These are phyloP conservation scores for Blastocystis hominis DNA, from an alignment of 352 stramenopile species.

Conservation along the genomic window DNA sequence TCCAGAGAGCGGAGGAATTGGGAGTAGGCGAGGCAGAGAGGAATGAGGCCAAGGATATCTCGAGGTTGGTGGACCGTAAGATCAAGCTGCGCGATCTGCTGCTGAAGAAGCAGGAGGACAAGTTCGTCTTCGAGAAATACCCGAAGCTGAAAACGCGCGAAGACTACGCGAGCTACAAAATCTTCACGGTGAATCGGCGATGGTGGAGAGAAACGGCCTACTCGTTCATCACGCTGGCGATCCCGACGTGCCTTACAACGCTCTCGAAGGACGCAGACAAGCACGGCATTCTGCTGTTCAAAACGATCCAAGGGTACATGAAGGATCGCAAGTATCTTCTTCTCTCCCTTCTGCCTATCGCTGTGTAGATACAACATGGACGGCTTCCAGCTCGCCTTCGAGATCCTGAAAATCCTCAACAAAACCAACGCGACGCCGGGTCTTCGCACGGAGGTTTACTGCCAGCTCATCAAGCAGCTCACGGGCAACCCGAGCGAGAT, in stretches of 20 bases:
- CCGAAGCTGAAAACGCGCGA: conserved; percentile 56
- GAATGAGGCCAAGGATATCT: conserved; percentile 40
- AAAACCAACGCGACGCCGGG: conserved; percentile 49
- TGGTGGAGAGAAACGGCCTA: conserved; percentile 46
- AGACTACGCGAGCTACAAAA: conserved; percentile 57
- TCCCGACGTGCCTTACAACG: conserved; percentile 49
- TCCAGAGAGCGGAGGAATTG: conserved; percentile 55
- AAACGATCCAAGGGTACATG: conserved; percentile 67
- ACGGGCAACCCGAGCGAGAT: conserved; percentile 63
- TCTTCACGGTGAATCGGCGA: conserved; percentile 34
- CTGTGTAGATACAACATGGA: conserved; percentile 57
- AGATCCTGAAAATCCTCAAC: conserved; percentile 60
- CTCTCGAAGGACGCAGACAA: conserved; percentile 58
- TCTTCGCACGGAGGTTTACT: conserved; percentile 65
- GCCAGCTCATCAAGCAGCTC: conserved; percentile 69
- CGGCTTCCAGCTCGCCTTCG: conserved; percentile 59
- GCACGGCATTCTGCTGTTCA: conserved; percentile 65
- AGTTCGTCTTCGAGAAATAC: conserved; percentile 49
- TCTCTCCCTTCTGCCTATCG: background rate
- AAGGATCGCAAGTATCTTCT: conserved; percentile 63
- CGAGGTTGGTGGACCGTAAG: conserved; percentile 52
- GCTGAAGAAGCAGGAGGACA: conserved; percentile 42
- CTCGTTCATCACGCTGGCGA: conserved; percentile 42
- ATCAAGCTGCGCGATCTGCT: conserved; percentile 59
- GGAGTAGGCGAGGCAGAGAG: background rate